Conservation (phyloP, 129 eudicot genomes). For the Logfia minima region DNA sequence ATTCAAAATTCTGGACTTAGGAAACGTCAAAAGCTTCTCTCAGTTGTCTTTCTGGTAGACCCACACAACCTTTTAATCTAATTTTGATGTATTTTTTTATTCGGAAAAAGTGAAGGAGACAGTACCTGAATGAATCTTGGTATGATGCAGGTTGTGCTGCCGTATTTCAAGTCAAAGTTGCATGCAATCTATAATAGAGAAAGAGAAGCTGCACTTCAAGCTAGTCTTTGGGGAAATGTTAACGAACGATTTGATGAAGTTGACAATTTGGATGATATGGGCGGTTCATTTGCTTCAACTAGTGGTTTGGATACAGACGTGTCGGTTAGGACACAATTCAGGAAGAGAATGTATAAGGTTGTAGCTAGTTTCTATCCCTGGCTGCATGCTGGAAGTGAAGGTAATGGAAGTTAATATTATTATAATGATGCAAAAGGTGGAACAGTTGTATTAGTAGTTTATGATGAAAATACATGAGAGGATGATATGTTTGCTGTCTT, state of each 20-base stretch:
- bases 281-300: conserved; percentile 55
- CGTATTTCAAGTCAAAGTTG: conserved; percentile 89
- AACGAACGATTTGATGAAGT: conserved; percentile 64
- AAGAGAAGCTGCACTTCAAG: conserved; percentile 99
- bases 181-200: conserved; percentile 76
- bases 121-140: neutral
- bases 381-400: conserved; percentile 98
- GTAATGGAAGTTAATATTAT: conserved; percentile 36
- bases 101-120: conserved; percentile 3
- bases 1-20: conserved; percentile 59
- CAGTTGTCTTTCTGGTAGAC: conserved; percentile 87
- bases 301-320: conserved; percentile 45
- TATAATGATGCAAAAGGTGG: neutral
- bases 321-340: conserved; percentile 51
- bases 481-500: neutral
- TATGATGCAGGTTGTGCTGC: conserved; percentile 79
- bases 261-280: conserved; percentile 48
- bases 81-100: neutral
- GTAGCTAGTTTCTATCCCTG: conserved; percentile 89
- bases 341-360: conserved; percentile 56
- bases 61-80: conserved; percentile 1
- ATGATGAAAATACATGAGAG: neutral
- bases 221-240: conserved; percentile 91
- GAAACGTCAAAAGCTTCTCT: conserved; percentile 85
- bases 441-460: neutral